Evolutionary conservation across 768 basidiomycete species (phyloP).

Genomic region (Boletus subcaerulescens): DNA sequence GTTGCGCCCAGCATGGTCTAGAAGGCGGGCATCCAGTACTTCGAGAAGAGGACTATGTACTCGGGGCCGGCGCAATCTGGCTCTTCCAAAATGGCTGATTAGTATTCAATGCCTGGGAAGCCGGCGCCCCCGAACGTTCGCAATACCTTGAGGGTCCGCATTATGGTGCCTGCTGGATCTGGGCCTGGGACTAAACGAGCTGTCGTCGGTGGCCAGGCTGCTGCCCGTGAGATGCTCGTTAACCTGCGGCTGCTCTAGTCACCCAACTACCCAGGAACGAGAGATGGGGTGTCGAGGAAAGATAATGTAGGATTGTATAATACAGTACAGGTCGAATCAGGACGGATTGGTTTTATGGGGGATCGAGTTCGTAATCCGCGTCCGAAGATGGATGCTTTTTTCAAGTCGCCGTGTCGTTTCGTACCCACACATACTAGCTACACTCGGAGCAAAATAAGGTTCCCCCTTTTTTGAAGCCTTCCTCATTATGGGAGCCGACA

Average conservation of each 20-base stretch:
- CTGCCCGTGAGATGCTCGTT: neutral
- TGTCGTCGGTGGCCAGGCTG: too few relatives aligned
- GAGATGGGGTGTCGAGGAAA: neutral
- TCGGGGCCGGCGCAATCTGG: too few relatives aligned
- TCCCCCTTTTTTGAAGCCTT: slow-evolving; percentile 8
- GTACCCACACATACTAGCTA: slow-evolving; percentile 1
- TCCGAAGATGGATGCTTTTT: neutral
- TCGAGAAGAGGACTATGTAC: too few relatives aligned
- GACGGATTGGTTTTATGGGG: neutral
- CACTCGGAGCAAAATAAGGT: slow-evolving; percentile 2
- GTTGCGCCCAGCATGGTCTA: neutral
- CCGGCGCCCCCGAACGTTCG: too few relatives aligned
- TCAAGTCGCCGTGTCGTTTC: slow-evolving; percentile 8
- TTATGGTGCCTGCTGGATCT: too few relatives aligned
- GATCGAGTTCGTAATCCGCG: slow-evolving; percentile 8
- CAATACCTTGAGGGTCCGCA: too few relatives aligned
- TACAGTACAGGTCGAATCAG: too few relatives aligned
- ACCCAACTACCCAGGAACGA: neutral
- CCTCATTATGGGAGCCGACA: slow-evolving; percentile 18
- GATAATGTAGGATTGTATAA: too few relatives aligned
- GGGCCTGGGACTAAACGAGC: too few relatives aligned
- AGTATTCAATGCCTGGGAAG: too few relatives aligned
- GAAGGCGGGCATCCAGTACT: too few relatives aligned
- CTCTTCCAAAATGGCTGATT: too few relatives aligned
- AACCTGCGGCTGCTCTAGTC: neutral